Conservation (phyloP, 139 green algal species). For the Marvania coccoides region DNA sequence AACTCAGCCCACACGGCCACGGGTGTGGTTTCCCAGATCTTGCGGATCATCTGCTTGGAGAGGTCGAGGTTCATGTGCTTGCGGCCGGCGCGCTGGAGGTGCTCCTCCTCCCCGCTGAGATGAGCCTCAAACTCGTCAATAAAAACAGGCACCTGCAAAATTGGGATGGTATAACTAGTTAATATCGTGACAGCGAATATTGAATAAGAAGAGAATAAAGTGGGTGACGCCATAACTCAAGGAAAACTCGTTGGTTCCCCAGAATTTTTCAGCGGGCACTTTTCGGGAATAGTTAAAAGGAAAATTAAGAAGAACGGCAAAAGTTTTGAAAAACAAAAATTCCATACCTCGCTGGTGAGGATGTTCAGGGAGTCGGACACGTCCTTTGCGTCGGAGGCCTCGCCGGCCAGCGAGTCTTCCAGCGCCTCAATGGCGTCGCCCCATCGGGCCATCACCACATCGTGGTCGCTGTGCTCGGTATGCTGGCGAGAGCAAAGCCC, state of each 20-base stretch:
- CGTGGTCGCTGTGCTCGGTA: not conserved
- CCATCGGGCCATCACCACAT: slow-evolving; percentile 4
- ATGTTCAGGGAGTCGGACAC: not conserved
- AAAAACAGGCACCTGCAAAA: not conserved
- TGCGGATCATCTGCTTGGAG: slow-evolving; percentile 8
- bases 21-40: slow-evolving; percentile 13
- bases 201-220: too few relatives aligned
- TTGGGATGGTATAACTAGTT: too few relatives aligned
- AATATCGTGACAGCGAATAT: too few relatives aligned
- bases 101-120: slow-evolving; percentile 13
- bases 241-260: too few relatives aligned
- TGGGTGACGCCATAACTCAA: too few relatives aligned
- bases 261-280: too few relatives aligned
- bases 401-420: not conserved
- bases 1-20: slow-evolving; percentile 13
- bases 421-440: not conserved
- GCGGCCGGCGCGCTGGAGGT: slow-evolving; percentile 9
- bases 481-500: not conserved
- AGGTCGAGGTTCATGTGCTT: slow-evolving; percentile 19
- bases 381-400: not conserved
- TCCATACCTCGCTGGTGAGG: not conserved
- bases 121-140: not conserved
- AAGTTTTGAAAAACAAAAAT: too few relatives aligned
- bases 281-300: too few relatives aligned
- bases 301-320: too few relatives aligned